These are phyloP conservation scores for Erythrophleum ivorense DNA, from an alignment of 331 rosid species.

Conservation along the genomic window DNA sequence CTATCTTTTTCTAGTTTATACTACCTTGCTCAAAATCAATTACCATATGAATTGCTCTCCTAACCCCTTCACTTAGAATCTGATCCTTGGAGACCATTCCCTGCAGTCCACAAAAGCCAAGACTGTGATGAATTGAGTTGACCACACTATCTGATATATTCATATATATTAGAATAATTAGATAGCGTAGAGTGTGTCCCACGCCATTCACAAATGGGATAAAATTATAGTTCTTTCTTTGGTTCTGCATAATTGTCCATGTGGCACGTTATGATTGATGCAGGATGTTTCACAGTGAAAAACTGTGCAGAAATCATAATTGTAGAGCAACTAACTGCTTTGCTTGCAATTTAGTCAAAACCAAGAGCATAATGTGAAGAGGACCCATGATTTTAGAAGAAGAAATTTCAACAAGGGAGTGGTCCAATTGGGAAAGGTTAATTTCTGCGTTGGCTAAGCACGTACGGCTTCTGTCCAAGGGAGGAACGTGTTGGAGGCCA, in stretches of 20 bases:
- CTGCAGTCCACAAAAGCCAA: background rate
- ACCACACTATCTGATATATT: background rate
- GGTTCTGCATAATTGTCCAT: constrained; percentile 1
- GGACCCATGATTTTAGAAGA: background rate
- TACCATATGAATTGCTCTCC: background rate
- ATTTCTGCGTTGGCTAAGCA: constrained; percentile 17
- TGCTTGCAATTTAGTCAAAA: constrained; percentile 41
- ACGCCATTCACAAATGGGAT: background rate
- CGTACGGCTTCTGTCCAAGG: constrained; percentile 3
- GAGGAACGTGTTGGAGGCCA: constrained; percentile 11
- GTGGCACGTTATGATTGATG: constrained; percentile 27
- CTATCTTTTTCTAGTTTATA: too few relatives aligned
- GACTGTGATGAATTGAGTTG: background rate
- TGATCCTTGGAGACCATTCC: background rate
- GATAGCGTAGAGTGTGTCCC: background rate
- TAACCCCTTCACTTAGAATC: background rate
- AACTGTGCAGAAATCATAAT: background rate
- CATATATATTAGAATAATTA: background rate
- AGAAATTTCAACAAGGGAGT: constrained; percentile 1
- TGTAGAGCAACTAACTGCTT: constrained; percentile 9
- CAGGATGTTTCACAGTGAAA: background rate
- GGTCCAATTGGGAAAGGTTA: constrained; percentile 25
- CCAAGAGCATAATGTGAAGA: constrained; percentile 32
- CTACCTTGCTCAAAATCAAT: background rate
- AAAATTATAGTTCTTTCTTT: background rate